phyloP scores from a whole-genome alignment of 1,284 basidiomycete genomes.

The Ganoderma sp. region DNA sequence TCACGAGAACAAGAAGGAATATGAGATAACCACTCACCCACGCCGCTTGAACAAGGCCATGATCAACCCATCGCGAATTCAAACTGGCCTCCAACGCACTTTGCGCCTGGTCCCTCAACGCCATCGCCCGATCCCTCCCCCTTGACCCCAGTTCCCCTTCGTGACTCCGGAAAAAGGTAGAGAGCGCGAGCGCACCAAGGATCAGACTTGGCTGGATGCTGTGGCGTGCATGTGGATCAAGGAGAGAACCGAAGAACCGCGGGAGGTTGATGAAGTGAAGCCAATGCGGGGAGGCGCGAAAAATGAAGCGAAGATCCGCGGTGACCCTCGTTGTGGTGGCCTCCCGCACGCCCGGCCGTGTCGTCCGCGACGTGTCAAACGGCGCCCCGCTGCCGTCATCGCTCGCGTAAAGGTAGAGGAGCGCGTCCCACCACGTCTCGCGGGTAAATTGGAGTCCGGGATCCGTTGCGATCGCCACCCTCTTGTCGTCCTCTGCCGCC shows the following conservation, averaged over 20 bases:
- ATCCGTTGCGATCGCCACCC: conserved; percentile 46
- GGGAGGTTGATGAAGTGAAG: conserved; percentile 76
- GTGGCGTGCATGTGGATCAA: conserved; percentile 57
- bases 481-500: conserved; percentile 12
- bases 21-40: conserved; percentile 57
- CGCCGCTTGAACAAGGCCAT: conserved; percentile 71
- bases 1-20: neutral
- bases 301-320: conserved; percentile 66
- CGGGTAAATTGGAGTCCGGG: conserved; percentile 70
- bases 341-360: conserved; percentile 52
- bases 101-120: conserved; percentile 70
- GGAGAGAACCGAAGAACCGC: conserved; percentile 64
- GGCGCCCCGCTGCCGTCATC: conserved; percentile 31
- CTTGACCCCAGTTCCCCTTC: conserved; percentile 50
- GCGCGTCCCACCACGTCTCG: conserved; percentile 79
- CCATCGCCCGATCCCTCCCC: conserved; percentile 60
- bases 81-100: conserved; percentile 73
- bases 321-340: conserved; percentile 52
- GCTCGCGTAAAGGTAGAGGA: conserved; percentile 61
- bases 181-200: conserved; percentile 66
- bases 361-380: conserved; percentile 33
- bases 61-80: conserved; percentile 72
- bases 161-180: conserved; percentile 73
- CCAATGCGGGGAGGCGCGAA: conserved; percentile 70
- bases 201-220: conserved; percentile 71